Conservation (phyloP, 768 basidiomycete species). For the Kwoniella heveanensis region DNA sequence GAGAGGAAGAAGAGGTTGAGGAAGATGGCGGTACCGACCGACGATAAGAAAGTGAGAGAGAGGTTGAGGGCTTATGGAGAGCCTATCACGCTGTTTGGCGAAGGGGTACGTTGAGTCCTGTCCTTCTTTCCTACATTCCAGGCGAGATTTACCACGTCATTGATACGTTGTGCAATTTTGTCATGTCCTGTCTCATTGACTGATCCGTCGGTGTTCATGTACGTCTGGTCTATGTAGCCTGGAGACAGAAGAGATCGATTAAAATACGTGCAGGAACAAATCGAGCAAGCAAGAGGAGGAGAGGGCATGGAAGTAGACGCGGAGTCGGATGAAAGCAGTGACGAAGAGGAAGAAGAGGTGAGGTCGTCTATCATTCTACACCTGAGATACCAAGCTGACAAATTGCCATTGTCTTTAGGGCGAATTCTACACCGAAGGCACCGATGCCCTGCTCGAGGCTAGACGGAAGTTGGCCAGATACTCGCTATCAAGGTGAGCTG, state of each 20-base stretch:
- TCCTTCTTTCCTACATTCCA: too few species aligned
- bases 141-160: too few species aligned
- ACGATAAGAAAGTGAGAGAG: conserved; percentile 88
- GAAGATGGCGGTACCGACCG: conserved; percentile 91
- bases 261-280: conserved; percentile 91
- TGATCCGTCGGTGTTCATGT: too few species aligned
- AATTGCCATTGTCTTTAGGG: conserved; percentile 62
- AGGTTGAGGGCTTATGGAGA: conserved; percentile 90
- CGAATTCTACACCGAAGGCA: conserved; percentile 94
- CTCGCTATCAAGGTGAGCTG: conserved; percentile 85
- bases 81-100: conserved; percentile 95
- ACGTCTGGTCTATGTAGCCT: conserved; percentile 69
- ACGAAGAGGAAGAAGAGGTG: conserved; percentile 53
- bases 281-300: conserved; percentile 81
- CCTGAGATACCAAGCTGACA: conserved; percentile 18
- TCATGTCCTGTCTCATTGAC: too few species aligned
- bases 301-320: conserved; percentile 65
- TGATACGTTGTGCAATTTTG: too few species aligned
- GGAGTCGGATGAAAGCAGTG: conserved; percentile 60
- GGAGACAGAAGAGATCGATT: conserved; percentile 94
- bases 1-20: conserved; percentile 96
- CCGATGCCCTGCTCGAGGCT: conserved; percentile 80
- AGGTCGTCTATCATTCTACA: too few species aligned
- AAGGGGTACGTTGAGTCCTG: conserved; percentile 71
- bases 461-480: conserved; percentile 85